These are phyloP conservation scores for Selaginella moellendorffii DNA, from an alignment of 75 land plant species.

Conservation along the genomic window DNA sequence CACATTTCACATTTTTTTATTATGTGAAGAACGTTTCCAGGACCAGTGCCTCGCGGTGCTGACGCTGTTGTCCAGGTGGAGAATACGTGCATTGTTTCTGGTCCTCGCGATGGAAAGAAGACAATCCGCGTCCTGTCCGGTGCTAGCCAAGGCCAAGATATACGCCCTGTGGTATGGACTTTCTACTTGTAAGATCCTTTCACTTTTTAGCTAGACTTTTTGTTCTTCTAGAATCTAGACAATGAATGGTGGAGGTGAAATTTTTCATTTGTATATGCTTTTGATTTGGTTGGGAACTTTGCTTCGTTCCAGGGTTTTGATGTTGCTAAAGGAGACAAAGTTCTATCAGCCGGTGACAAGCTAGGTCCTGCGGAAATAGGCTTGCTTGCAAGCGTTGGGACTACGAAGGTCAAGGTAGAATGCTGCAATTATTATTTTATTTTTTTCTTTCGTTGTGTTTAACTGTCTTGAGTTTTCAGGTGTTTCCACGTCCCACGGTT, in stretches of 20 bases:
- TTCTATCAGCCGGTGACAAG: conserved; percentile 54
- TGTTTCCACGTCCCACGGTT: conserved; percentile 54
- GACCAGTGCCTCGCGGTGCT: conserved; percentile 89
- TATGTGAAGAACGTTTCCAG: conserved; percentile 17
- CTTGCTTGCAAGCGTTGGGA: conserved; percentile 74
- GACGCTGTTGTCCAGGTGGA: conserved; percentile 96
- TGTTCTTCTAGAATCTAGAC: no score
- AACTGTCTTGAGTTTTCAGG: no score
- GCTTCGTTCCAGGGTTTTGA: conserved; percentile 50
- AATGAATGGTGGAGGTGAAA: no score
- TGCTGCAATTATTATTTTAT: no score
- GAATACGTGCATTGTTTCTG: conserved; percentile 34
- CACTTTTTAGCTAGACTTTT: no score
- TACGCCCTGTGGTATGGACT: conserved; percentile 75
- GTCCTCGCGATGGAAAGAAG: conserved; percentile 18
- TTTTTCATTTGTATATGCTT: no score
- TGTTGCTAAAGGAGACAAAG: conserved; percentile 48
- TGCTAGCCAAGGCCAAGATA: conserved; percentile 48
- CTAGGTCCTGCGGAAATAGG: conserved; percentile 78
- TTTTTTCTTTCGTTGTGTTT: no score
- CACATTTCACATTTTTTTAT: background rate
- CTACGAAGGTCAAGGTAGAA: conserved; percentile 67
- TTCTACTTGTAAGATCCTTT: no score
- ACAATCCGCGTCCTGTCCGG: conserved; percentile 40
- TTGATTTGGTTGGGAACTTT: no score